A percentile compares a stretch with the other conserved stretches of the same genome.
These are phyloP conservation scores for Tagetes erecta DNA, from an alignment of 129 eudicot genomes.

Conservation along the genomic window DNA sequence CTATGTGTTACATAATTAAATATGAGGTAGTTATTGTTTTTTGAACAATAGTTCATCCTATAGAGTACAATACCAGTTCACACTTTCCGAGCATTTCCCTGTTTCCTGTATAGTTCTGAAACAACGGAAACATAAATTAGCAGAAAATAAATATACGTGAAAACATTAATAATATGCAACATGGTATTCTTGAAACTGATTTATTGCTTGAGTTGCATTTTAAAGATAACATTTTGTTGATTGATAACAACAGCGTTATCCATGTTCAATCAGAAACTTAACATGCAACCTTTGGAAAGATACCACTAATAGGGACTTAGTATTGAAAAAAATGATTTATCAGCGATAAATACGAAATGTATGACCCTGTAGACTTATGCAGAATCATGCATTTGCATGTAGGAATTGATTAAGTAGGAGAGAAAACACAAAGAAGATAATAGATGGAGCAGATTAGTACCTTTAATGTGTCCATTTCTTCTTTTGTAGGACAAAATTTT, in stretches of 20 bases:
- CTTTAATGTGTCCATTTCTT: slow-evolving; percentile 91
- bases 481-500: slow-evolving; percentile 95
- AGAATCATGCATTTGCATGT: slow-evolving; percentile 1
- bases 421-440: slow-evolving; percentile 15
- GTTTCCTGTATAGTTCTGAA: slow-evolving; percentile 84
- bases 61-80: slow-evolving; percentile 66
- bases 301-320: neutral
- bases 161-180: slow-evolving; percentile 12
- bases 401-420: neutral
- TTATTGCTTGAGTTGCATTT: slow-evolving; percentile 1
- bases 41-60: slow-evolving; percentile 14
- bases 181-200: slow-evolving; percentile 8
- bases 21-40: neutral
- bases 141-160: slow-evolving; percentile 12
- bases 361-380: slow-evolving; percentile 5
- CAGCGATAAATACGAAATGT: neutral
- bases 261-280: neutral
- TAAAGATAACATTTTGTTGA: neutral
- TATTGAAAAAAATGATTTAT: neutral
- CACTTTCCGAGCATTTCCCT: slow-evolving; percentile 97
- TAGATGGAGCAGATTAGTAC: slow-evolving; percentile 33
- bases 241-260: slow-evolving; percentile 3
- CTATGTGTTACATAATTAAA: slow-evolving; percentile 24
- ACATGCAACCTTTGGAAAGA: slow-evolving; percentile 7
- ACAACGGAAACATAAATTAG: slow-evolving; percentile 10